Percentiles rank a stretch among this genome's conserved stretches.
Evolutionary conservation across 2,329 filamentous ascomycete genomes (phyloP).

Genomic region (Biscogniauxia sp.): DNA sequence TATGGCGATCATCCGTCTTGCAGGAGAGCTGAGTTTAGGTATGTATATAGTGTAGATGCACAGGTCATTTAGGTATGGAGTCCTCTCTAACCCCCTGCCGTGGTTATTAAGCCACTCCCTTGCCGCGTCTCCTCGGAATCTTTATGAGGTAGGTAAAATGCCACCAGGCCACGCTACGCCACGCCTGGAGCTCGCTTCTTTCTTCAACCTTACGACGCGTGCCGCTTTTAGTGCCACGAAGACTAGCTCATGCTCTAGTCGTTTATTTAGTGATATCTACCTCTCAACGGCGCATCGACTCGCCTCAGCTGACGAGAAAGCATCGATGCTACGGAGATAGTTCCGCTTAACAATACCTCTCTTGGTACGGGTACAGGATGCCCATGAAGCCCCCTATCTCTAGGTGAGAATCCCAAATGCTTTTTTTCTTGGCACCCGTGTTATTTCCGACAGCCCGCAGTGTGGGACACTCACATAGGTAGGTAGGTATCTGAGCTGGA

Average conservation of each 20-base stretch:
- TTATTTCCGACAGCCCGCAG: background rate
- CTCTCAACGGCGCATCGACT: background rate
- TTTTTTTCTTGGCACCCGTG: background rate
- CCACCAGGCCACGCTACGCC: too few relatives aligned
- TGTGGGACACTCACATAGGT: background rate
- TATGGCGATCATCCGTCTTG: background rate
- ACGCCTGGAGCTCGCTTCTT: background rate
- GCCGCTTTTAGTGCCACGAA: background rate
- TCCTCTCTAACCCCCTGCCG: background rate
- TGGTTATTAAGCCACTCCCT: background rate
- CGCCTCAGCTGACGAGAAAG: background rate
- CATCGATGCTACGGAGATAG: background rate
- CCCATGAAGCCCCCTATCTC: background rate
- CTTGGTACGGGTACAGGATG: background rate
- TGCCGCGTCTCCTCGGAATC: background rate
- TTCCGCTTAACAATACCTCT: background rate
- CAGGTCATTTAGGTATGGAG: background rate
- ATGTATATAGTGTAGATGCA: too few relatives aligned
- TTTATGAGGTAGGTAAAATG: background rate
- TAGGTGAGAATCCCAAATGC: background rate
- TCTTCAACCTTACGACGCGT: background rate
- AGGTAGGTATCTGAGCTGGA: background rate
- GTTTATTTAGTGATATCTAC: background rate
- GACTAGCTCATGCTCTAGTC: background rate
- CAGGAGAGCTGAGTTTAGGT: background rate